Base-by-base conservation (phyloP, 768 basidiomycete species). In the Sporobolomyces pararoseus region DNA sequence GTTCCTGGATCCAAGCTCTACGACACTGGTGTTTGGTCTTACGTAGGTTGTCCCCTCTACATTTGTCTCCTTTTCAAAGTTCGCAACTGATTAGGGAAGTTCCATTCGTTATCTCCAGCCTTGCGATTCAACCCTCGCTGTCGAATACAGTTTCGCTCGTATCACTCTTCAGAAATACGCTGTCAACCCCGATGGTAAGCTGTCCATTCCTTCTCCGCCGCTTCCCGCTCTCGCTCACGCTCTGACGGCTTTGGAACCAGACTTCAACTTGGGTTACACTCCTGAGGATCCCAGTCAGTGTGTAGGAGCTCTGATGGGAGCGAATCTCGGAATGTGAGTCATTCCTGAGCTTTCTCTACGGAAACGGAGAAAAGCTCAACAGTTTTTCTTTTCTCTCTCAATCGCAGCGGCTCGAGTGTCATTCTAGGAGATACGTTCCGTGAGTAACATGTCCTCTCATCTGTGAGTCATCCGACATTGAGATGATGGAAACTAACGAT, bases 401-500 rank as follows among this genome's bases (percentile, higher is more conserved):
- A 7, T 10, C 10, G 25, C 7, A 54, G 31, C 19, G 37, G 55
- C 19, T 55, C 54, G 31, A 35, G 31, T 14, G 95, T 91, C 91
- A 91, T 96, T 73, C 81, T 96, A 44, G 94, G 93, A 37, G 94
- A 94, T 75, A 89, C 90, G 0, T 96, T 96, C 83, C 84, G 87
- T 87, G 69, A 50, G 85, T 70, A 23, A 42, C 17, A 17, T 42
- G 7, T 47, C 46, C 46, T 17, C 17, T 7, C 16, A 23, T 35
- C 23, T 5, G 10, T 27, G 54, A 35, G 7, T 35, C 54, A 35
- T 19, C 21, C 54, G 32, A 55, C 31, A 16, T 31, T 9, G 39
- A 17, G 17, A 42, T 17, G 17, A 42, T 17, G 39, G 17, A 42
- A 42, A 9, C 17, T 42, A 42, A 9, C 10, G 17, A 42, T 10